These are phyloP conservation scores for Achaetomiella virescens DNA, from an alignment of 495 filamentous ascomycete species.

Conservation along the genomic window DNA sequence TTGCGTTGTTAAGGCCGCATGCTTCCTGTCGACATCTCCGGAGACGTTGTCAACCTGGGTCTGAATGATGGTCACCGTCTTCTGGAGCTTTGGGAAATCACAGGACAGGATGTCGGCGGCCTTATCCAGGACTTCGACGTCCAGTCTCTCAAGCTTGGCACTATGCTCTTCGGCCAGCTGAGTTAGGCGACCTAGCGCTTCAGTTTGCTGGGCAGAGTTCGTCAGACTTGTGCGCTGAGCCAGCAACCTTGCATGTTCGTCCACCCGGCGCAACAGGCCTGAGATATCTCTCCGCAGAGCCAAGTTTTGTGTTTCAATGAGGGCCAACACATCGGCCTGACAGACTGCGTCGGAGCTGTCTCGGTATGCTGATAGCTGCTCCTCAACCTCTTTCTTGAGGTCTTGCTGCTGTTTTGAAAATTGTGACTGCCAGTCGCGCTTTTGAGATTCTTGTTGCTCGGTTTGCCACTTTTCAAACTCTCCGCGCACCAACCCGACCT, in stretches of 20 bases:
- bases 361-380: background rate
- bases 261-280: background rate
- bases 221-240: background rate
- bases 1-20: background rate
- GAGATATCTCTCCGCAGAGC: background rate
- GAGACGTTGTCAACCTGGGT: background rate
- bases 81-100: slow-evolving; percentile 5
- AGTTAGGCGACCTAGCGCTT: background rate
- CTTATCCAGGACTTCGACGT: slow-evolving; percentile 8
- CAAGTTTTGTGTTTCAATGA: background rate
- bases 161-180: slow-evolving; percentile 8
- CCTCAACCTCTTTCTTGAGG: background rate
- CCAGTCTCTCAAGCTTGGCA: slow-evolving; percentile 7
- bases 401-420: slow-evolving; percentile 2
- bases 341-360: background rate
- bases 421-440: background rate
- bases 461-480: slow-evolving; percentile 6
- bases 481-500: background rate
- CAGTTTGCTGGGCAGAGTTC: background rate
- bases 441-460: background rate
- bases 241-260: background rate
- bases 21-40: background rate
- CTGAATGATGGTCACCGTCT: slow-evolving; percentile 3
- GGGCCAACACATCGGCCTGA: background rate
- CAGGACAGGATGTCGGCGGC: slow-evolving; percentile 7